phyloP scores from a whole-genome alignment of 2,329 filamentous ascomycete species.

The Tolypocladium paradoxum region DNA sequence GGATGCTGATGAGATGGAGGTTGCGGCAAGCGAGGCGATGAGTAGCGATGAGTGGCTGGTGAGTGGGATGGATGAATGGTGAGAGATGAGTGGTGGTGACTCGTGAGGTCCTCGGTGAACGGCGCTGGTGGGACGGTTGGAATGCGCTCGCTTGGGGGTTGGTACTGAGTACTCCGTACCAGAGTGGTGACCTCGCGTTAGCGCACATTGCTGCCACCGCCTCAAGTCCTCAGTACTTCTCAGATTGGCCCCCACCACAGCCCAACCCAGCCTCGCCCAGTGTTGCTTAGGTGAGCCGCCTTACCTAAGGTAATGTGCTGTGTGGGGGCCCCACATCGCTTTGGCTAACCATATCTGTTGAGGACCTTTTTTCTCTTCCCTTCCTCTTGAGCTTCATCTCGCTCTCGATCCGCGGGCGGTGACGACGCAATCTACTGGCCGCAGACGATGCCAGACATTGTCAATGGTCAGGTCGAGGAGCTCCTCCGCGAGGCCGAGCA shows the following conservation, averaged over 20 bases:
- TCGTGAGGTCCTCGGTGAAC: not conserved
- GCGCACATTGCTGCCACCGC: not conserved
- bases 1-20: not conserved
- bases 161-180: not conserved
- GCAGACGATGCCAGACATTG: constrained; percentile 6
- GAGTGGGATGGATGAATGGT: not conserved
- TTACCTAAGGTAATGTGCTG: not conserved
- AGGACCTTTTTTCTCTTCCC: not conserved
- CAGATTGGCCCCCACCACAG: not conserved
- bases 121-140: not conserved
- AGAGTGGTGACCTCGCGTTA: not conserved
- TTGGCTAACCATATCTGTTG: not conserved
- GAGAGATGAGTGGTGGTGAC: not conserved
- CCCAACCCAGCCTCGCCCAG: not conserved
- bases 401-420: not conserved
- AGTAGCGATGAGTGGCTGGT: not conserved
- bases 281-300: not conserved
- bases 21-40: not conserved
- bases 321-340: not conserved
- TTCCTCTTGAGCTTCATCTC: not conserved
- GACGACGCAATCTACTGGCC: not conserved
- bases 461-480: constrained; percentile 6
- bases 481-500: constrained; percentile 9
- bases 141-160: not conserved
- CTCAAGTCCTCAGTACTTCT: not conserved